These are phyloP conservation scores for Rhizomucor miehei DNA, from an alignment of 371 early-diverging fungal species.

Conservation along the genomic window DNA sequence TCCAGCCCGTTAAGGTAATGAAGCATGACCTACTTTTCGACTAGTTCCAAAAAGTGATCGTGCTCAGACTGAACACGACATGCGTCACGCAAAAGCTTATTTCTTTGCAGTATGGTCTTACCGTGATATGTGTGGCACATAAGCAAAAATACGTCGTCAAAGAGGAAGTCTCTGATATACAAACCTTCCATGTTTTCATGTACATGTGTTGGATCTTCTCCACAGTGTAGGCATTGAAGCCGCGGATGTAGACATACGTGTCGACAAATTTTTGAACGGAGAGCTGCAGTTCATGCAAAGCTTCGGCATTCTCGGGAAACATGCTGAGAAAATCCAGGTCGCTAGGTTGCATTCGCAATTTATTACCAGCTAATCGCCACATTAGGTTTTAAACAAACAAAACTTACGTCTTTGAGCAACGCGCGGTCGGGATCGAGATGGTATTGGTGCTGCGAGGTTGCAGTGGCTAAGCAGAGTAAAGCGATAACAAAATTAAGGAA, in stretches of 20 bases:
- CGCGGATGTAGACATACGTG: constrained; percentile 62
- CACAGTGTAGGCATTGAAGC: constrained; percentile 51
- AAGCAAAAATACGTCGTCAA: neutral
- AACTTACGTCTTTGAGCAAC: constrained; percentile 48
- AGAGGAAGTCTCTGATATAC: neutral
- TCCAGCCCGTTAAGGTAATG: neutral
- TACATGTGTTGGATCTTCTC: constrained; percentile 63
- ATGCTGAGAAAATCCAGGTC: constrained; percentile 59
- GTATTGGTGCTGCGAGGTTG: constrained; percentile 24
- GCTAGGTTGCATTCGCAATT: constrained; percentile 22
- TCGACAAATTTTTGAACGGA: constrained; percentile 57
- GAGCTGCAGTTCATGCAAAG: constrained; percentile 45
- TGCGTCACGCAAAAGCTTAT: constrained; percentile 35
- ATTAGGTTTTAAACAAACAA: constrained; percentile 8
- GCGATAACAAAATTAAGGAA: neutral
- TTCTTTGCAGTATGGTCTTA: constrained; percentile 43
- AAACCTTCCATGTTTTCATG: constrained; percentile 45
- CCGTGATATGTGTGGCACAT: constrained; percentile 1
- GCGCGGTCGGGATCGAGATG: constrained; percentile 44
- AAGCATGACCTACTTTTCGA: constrained; percentile 54
- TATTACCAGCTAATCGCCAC: neutral
- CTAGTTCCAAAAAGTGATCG: constrained; percentile 52
- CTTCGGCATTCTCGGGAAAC: constrained; percentile 50
- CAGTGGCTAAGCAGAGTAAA: neutral
- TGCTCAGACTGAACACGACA: constrained; percentile 52